Evolutionary conservation across 768 basidiomycete genomes (phyloP).

Genomic region (Mycena polygramma): DNA sequence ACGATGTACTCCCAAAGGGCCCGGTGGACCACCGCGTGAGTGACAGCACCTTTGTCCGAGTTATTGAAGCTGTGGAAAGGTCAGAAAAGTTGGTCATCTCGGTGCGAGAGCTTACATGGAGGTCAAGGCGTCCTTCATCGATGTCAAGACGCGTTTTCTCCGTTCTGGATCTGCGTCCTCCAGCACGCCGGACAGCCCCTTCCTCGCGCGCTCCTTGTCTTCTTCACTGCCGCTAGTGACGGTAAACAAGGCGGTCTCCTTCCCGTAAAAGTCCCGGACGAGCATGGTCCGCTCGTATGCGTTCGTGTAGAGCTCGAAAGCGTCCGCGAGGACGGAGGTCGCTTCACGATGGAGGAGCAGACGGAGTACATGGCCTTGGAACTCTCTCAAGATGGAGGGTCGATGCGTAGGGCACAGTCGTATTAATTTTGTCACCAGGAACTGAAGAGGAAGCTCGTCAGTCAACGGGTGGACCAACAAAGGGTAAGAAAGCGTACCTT

Average conservation of each 20-base stretch:
- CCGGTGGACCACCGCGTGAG: constrained; percentile 90
- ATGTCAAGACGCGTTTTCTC: constrained; percentile 72
- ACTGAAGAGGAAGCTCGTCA: constrained; percentile 56
- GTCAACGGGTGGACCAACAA: background rate
- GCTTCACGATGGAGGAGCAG: constrained; percentile 90
- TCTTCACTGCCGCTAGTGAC: constrained; percentile 66
- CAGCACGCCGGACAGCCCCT: constrained; percentile 77
- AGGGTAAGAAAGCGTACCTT: constrained; percentile 64
- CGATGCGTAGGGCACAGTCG: constrained; percentile 82
- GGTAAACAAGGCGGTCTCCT: constrained; percentile 83
- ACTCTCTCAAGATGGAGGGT: constrained; percentile 80
- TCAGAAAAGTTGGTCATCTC: constrained; percentile 11
- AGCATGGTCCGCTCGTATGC: constrained; percentile 87
- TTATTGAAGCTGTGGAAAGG: constrained; percentile 80
- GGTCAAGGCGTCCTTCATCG: constrained; percentile 80
- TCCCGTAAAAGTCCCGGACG: constrained; percentile 91
- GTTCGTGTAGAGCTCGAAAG: constrained; percentile 90
- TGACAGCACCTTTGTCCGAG: constrained; percentile 89
- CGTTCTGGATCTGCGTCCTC: constrained; percentile 74
- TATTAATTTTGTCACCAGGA: constrained; percentile 85
- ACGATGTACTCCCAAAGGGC: constrained; percentile 88
- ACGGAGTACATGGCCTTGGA: constrained; percentile 80
- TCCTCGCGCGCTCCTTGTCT: constrained; percentile 74
- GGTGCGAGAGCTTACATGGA: constrained; percentile 69
- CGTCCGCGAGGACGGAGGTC: constrained; percentile 84